These are phyloP conservation scores for Mycena vulgaris DNA, from an alignment of 768 basidiomycete species.

Conservation along the genomic window DNA sequence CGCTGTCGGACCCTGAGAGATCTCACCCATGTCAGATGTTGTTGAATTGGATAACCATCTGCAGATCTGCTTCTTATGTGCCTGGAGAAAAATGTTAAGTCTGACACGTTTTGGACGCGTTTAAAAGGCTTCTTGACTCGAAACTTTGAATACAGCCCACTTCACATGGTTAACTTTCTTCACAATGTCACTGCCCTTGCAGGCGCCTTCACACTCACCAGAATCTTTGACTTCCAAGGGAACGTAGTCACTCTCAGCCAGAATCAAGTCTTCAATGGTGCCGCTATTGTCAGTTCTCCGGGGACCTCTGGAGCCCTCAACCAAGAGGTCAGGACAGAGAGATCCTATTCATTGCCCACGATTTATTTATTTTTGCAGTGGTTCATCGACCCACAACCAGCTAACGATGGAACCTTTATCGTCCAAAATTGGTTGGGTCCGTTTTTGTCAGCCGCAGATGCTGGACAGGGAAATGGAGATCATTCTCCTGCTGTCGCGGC, in stretches of 20 bases:
- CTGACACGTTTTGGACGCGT: too few relatives aligned
- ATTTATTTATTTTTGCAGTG: background rate
- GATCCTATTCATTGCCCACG: background rate
- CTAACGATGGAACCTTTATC: background rate
- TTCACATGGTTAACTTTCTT: constrained; percentile 1
- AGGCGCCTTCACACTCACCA: background rate
- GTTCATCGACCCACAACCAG: constrained; percentile 1
- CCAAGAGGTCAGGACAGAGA: background rate
- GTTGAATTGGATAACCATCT: too few relatives aligned
- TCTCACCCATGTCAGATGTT: too few relatives aligned
- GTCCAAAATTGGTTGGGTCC: background rate
- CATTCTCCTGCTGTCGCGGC: too few relatives aligned
- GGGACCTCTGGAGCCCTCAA: background rate
- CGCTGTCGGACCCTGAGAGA: too few relatives aligned
- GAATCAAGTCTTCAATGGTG: background rate
- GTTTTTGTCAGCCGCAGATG: background rate
- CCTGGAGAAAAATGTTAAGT: too few relatives aligned
- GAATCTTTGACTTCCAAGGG: constrained; percentile 4
- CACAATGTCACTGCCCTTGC: constrained; percentile 2
- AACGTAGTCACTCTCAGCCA: background rate
- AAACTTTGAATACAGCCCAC: too few relatives aligned
- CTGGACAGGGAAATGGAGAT: too few relatives aligned
- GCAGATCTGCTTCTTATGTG: too few relatives aligned
- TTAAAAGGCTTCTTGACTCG: too few relatives aligned
- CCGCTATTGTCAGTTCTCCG: background rate